Evolutionary conservation across 148 eudicot genomes (phyloP).

Genomic region (Rhododendron henanense): DNA sequence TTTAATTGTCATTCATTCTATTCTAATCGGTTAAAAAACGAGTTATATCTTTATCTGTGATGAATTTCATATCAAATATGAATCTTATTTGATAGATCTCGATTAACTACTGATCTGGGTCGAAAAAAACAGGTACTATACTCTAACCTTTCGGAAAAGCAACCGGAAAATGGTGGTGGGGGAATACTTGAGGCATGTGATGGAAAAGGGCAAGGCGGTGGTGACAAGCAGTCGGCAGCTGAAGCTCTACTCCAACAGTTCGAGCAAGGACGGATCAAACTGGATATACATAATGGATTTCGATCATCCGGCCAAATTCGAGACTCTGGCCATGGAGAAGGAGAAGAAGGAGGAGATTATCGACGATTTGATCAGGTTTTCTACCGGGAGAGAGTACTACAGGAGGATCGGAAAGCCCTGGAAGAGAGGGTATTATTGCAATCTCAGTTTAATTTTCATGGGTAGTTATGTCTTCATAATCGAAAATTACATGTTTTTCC

Average conservation of each 20-base stretch:
- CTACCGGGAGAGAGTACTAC: constrained; percentile 38
- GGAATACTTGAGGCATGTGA: constrained; percentile 33
- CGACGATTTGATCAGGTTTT: constrained; percentile 38
- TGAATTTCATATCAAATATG: too few species aligned
- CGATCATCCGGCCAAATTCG: constrained; percentile 52
- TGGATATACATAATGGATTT: constrained; percentile 44
- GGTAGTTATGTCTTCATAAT: neutral
- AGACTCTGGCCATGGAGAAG: constrained; percentile 36
- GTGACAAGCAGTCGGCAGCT: constrained; percentile 23
- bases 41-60: too few species aligned
- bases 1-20: too few species aligned
- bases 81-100: too few species aligned
- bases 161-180: neutral
- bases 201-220: constrained; percentile 37
- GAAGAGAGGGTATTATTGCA: constrained; percentile 46
- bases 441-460: neutral
- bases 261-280: neutral
- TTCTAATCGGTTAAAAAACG: too few species aligned
- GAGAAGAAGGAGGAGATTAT: constrained; percentile 36
- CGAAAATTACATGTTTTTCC: too few species aligned
- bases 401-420: constrained; percentile 45
- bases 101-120: neutral
- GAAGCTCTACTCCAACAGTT: constrained; percentile 42
- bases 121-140: neutral
- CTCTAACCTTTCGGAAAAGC: neutral